Conservation (phyloP, 805 yeast species). For the Candida ulmi region DNA sequence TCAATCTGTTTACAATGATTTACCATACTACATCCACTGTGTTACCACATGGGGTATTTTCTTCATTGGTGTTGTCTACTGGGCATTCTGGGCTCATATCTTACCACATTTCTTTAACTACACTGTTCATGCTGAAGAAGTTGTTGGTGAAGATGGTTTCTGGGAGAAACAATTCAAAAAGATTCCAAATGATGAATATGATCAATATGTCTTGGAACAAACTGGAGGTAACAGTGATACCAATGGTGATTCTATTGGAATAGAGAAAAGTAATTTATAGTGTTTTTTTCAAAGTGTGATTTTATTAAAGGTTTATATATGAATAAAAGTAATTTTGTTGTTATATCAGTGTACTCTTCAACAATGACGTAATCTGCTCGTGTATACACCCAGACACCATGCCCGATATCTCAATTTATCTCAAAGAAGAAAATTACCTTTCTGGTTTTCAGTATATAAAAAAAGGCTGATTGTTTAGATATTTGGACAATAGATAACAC, state of each 20-base stretch:
- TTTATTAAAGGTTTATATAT: too few relatives aligned
- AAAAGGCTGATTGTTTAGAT: too few relatives aligned
- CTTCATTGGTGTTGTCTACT: constrained; percentile 58
- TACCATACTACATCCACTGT: constrained; percentile 77
- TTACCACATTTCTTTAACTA: constrained; percentile 54
- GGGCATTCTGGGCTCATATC: constrained; percentile 56
- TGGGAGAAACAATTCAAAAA: constrained; percentile 58
- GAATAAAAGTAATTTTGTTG: too few relatives aligned
- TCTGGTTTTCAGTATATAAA: neutral
- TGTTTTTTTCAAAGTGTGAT: too few relatives aligned
- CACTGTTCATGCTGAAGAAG: constrained; percentile 44
- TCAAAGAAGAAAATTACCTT: too few relatives aligned
- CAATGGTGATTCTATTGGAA: neutral
- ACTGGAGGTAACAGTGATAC: neutral
- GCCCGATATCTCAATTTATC: neutral
- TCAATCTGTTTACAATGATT: constrained; percentile 57
- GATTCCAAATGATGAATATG: constrained; percentile 25
- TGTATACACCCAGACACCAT: too few relatives aligned
- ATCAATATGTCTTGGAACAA: constrained; percentile 11
- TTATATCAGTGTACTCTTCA: too few relatives aligned
- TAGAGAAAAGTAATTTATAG: neutral
- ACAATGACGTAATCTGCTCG: too few relatives aligned
- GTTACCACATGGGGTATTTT: constrained; percentile 80
- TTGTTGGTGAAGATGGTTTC: constrained; percentile 62
- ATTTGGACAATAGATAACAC: too few relatives aligned